These are phyloP conservation scores for Thielaviopsis musarum DNA, from an alignment of 2,329 filamentous ascomycete species.

Conservation along the genomic window DNA sequence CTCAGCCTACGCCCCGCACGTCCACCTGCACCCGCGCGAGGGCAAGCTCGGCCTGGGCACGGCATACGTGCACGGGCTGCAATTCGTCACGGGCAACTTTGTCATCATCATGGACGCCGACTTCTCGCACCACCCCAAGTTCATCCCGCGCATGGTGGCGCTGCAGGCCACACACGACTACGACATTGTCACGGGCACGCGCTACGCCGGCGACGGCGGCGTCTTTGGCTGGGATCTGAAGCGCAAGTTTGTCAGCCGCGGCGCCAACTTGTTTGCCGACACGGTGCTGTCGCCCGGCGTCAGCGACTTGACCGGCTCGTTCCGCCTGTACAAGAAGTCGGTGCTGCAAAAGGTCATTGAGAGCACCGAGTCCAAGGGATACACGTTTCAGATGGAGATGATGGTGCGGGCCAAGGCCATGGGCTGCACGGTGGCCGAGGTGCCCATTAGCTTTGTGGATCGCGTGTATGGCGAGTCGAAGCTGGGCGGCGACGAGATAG, in stretches of 20 bases:
- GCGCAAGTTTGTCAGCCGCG: slow-evolving; percentile 66
- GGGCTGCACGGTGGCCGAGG: slow-evolving; percentile 86
- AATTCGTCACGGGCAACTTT: slow-evolving; percentile 82
- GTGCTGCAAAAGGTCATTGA: slow-evolving; percentile 81
- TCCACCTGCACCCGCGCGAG: slow-evolving; percentile 71
- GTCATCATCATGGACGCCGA: slow-evolving; percentile 99
- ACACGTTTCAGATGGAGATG: slow-evolving; percentile 99
- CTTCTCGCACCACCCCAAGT: slow-evolving; percentile 98
- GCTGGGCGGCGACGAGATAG: slow-evolving; percentile 86
- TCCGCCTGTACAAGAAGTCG: slow-evolving; percentile 81
- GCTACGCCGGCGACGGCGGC: slow-evolving; percentile 77
- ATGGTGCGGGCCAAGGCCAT: slow-evolving; percentile 95
- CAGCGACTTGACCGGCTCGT: slow-evolving; percentile 87
- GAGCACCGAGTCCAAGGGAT: slow-evolving; percentile 88
- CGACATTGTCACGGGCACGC: slow-evolving; percentile 93
- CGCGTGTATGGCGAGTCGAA: slow-evolving; percentile 90
- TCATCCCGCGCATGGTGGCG: slow-evolving; percentile 86
- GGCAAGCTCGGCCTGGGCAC: slow-evolving; percentile 96
- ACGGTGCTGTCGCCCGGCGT: slow-evolving; percentile 86
- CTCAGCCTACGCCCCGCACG: slow-evolving; percentile 62
- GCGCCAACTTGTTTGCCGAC: slow-evolving; percentile 90
- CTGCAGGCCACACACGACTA: slow-evolving; percentile 62
- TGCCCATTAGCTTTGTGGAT: slow-evolving; percentile 93
- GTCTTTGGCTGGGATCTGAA: slow-evolving; percentile 96
- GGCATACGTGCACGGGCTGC: slow-evolving; percentile 85